A percentile compares a stretch with the other conserved stretches of the same genome.
Conservation (phyloP, 306 rosid species). For the Carpinus fangiana region DNA sequence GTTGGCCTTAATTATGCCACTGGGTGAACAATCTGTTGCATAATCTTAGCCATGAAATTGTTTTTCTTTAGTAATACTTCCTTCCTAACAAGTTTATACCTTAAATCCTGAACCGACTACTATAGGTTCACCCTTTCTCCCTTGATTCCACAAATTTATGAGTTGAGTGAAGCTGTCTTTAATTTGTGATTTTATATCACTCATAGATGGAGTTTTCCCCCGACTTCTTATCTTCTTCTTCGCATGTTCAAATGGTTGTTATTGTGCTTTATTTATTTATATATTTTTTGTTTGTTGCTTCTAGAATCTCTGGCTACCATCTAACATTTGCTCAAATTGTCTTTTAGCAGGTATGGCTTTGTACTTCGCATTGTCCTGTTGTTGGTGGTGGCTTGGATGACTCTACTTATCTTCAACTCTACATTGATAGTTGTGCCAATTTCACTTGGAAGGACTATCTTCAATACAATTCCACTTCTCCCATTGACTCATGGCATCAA, state of each 20-base stretch:
- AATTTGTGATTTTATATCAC: background rate
- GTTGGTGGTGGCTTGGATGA: constrained; percentile 98
- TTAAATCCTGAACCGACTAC: background rate
- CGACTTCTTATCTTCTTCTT: background rate
- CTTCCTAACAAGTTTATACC: background rate
- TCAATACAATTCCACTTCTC: constrained; percentile 88
- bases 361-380: constrained; percentile 88
- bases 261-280: background rate
- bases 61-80: background rate
- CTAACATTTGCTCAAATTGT: constrained; percentile 12
- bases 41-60: background rate
- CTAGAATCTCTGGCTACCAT: constrained; percentile 5
- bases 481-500: constrained; percentile 97
- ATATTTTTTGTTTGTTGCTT: background rate
- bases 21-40: background rate
- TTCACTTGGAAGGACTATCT: constrained; percentile 81
- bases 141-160: background rate
- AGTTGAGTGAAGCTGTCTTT: background rate
- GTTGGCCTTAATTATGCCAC: background rate
- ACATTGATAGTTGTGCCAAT: constrained; percentile 89
- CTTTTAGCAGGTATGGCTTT: constrained; percentile 72
- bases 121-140: background rate
- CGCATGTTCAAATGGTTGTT: background rate
- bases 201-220: constrained; percentile 1
- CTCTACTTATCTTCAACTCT: constrained; percentile 91